Evolutionary conservation across 2,329 filamentous ascomycete genomes (phyloP), one percentile per base, ranked within the genome.

Genomic region (Leptodontidium sp.): DNA sequence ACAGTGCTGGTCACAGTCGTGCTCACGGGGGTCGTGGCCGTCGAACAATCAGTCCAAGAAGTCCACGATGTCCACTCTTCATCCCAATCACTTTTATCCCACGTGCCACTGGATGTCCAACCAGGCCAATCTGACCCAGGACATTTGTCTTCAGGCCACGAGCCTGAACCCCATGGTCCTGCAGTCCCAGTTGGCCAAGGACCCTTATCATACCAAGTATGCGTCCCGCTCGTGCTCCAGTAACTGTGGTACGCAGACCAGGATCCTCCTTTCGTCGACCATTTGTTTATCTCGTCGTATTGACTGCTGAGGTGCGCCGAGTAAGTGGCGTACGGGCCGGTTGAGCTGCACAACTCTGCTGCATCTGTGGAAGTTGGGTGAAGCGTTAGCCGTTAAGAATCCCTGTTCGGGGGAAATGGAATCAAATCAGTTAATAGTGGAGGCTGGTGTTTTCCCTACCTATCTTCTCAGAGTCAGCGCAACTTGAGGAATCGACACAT

Each of bases 111-210:
- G 8, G 45, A 40, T 32, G 47, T 64, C 29, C 45, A 64, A 12
- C 70, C 70, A 38, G 61, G 62, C 68, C 70, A 70, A 24, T 58
- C 52, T 15, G 53, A 40, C 40, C 49, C 50, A 32, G 70, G 70
- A 53, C 70, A 72, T 12, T 63, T 66, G 26, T 61, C 68, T 21
- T 61, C 50, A 58, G 68, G 70, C 70, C 66, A 72, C 15, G 58
- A 45, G 21, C 58, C 58, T 4, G 61, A 57, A 29, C 55, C 66
- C 68, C 68, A 72, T 21, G 68, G 68, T 12, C 65, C 62, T 45
- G 40, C 40, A 12, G 66, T 29, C 15, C 68, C 70, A 8, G 64
- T 65, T 26, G 68, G 64, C 68, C 68, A 72, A 58, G 64, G 66
- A 26, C 70, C 68, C 15, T 43, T 38, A 47, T 64, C 50, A 50